phyloP scores from a whole-genome alignment of 495 filamentous ascomycete species.

The Mytilinidion resinicola region DNA sequence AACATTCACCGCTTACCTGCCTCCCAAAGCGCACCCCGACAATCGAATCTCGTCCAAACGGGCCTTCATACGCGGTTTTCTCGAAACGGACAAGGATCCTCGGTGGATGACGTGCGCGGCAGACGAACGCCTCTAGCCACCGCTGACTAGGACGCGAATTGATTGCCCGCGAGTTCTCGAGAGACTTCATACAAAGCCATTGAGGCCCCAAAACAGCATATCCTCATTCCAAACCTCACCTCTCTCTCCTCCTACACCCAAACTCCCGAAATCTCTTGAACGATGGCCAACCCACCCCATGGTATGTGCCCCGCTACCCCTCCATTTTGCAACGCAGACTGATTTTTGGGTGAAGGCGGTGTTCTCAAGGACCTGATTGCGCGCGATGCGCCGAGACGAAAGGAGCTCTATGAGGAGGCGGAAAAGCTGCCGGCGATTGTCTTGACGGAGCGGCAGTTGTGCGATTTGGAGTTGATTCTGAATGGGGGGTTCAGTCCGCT shows the following conservation, averaged over 20 bases:
- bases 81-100: too few relatives aligned
- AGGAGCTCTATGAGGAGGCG: conserved; percentile 72
- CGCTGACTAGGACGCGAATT: too few relatives aligned
- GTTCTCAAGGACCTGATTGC: conserved; percentile 94
- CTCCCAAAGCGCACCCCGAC: too few relatives aligned
- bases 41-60: too few relatives aligned
- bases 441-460: conserved; percentile 87
- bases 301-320: conserved; percentile 34
- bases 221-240: neutral
- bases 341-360: conserved; percentile 48
- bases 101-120: too few relatives aligned
- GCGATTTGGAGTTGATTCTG: conserved; percentile 92
- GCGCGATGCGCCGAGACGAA: conserved; percentile 72
- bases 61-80: too few relatives aligned
- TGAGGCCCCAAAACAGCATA: too few relatives aligned
- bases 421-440: conserved; percentile 79
- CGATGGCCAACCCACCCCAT: conserved; percentile 79
- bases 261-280: neutral
- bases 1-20: too few relatives aligned
- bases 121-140: too few relatives aligned
- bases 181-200: too few relatives aligned
- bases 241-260: neutral
- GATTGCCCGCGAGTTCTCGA: too few relatives aligned
- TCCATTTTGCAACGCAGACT: conserved; percentile 2
- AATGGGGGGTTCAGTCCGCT: conserved; percentile 95